phyloP scores from a whole-genome alignment of 805 yeast species.

The Tetrapisispora arboricola region DNA sequence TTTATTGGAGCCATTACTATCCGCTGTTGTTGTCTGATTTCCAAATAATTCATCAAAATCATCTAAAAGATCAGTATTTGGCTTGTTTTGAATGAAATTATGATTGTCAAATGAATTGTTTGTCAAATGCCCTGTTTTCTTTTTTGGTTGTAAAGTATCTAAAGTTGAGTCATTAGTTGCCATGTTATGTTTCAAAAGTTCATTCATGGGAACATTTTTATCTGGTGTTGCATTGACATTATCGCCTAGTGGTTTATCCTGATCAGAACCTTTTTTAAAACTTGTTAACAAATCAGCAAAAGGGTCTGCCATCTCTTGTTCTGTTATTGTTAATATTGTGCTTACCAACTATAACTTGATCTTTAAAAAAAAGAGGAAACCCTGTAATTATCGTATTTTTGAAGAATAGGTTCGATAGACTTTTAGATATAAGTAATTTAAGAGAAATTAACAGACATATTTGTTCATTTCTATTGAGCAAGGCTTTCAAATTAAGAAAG shows the following conservation, averaged over 20 bases:
- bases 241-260: background rate
- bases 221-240: background rate
- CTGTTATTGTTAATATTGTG: too few species aligned
- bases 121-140: background rate
- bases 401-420: too few species aligned
- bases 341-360: too few species aligned
- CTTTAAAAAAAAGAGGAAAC: too few species aligned
- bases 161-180: too few species aligned
- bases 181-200: background rate
- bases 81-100: too few species aligned
- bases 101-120: too few species aligned
- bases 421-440: too few species aligned
- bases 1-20: background rate
- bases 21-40: background rate
- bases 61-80: constrained; percentile 5
- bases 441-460: too few species aligned
- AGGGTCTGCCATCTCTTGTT: constrained; percentile 32
- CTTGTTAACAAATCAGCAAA: constrained; percentile 35
- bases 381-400: too few species aligned
- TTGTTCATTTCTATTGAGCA: too few species aligned
- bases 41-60: constrained; percentile 19
- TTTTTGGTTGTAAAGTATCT: background rate
- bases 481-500: too few species aligned
- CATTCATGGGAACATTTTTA: background rate
- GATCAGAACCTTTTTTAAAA: constrained; percentile 10